Conservation (phyloP, 331 rosid species). For the Stylosanthes scabra region DNA sequence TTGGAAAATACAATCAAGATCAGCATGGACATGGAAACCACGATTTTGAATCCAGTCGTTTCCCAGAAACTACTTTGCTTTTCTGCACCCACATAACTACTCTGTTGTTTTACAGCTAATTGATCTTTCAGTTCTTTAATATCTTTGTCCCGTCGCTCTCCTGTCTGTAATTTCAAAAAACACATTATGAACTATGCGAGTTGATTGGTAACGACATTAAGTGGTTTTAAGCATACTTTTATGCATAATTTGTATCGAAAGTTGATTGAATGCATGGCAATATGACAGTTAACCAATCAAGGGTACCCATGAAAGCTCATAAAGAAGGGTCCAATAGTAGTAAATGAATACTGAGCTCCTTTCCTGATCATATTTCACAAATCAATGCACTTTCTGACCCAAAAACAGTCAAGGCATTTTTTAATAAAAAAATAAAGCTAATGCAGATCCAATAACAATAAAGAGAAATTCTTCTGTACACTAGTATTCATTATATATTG, state of each 20-base stretch:
- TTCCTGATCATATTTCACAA: not conserved
- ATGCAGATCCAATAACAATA: not conserved
- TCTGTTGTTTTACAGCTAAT: slow-evolving; percentile 56
- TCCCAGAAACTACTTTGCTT: slow-evolving; percentile 71
- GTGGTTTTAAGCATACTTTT: no score
- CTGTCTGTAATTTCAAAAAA: slow-evolving; percentile 60
- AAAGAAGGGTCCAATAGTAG: not conserved
- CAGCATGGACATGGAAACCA: slow-evolving; percentile 74
- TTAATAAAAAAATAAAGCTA: not conserved
- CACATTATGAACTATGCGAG: slow-evolving; percentile 5
- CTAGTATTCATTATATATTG: not conserved
- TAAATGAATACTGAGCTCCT: slow-evolving; percentile 3
- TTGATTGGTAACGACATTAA: no score
- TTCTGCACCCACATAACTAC: slow-evolving; percentile 37
- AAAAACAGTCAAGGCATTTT: not conserved
- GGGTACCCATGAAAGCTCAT: not conserved
- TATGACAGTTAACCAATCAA: not conserved
- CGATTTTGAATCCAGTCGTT: slow-evolving; percentile 64
- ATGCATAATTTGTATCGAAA: not conserved
- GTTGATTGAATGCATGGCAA: not conserved
- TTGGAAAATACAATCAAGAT: slow-evolving; percentile 64
- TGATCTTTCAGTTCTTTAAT: slow-evolving; percentile 67
- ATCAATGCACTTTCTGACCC: slow-evolving; percentile 24
- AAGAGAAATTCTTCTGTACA: not conserved
- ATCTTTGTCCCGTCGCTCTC: slow-evolving; percentile 71